phyloP scores from a whole-genome alignment of 805 yeast genomes.

The Hanseniaspora occidentalis region DNA sequence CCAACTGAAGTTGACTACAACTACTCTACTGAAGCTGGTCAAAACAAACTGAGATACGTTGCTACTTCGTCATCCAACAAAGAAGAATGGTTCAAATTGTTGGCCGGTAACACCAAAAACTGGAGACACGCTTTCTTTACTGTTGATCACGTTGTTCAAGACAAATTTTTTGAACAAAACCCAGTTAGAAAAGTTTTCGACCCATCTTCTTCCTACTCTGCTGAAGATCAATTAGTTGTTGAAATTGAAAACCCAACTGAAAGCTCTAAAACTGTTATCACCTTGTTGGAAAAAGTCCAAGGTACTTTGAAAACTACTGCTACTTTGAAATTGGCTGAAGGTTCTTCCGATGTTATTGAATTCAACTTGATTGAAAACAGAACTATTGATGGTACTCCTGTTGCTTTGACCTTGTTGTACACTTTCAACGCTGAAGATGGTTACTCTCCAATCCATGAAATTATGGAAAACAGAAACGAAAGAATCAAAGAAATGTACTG shows the following conservation, averaged over 20 bases:
- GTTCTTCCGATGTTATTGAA: slow-evolving; percentile 40
- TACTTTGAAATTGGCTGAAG: slow-evolving; percentile 35
- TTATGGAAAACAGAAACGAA: slow-evolving; percentile 79
- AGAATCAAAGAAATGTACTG: slow-evolving; percentile 95
- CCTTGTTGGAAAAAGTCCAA: slow-evolving; percentile 57
- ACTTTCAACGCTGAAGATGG: slow-evolving; percentile 75
- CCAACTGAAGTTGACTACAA: slow-evolving; percentile 29
- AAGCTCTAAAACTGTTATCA: slow-evolving; percentile 43
- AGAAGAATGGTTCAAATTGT: slow-evolving; percentile 56
- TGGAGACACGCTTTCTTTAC: slow-evolving; percentile 92
- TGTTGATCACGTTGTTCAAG: slow-evolving; percentile 74
- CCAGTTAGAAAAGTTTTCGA: slow-evolving; percentile 71
- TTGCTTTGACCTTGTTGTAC: slow-evolving; percentile 66
- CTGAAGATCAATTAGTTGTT: slow-evolving; percentile 38
- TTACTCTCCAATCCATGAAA: slow-evolving; percentile 89
- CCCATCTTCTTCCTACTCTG: slow-evolving; percentile 36
- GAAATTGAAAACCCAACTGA: slow-evolving; percentile 44
- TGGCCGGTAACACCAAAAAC: slow-evolving; percentile 66
- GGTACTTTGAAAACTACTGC: slow-evolving; percentile 61
- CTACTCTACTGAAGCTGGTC: slow-evolving; percentile 15
- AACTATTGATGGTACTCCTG: slow-evolving; percentile 65
- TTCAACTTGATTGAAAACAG: slow-evolving; percentile 77
- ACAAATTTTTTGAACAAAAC: slow-evolving; percentile 62
- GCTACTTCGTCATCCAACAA: slow-evolving; percentile 26
- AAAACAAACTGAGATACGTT: slow-evolving; percentile 26